Conservation (phyloP, 2,329 filamentous ascomycete genomes). For the Dactylella cylindrospora region DNA sequence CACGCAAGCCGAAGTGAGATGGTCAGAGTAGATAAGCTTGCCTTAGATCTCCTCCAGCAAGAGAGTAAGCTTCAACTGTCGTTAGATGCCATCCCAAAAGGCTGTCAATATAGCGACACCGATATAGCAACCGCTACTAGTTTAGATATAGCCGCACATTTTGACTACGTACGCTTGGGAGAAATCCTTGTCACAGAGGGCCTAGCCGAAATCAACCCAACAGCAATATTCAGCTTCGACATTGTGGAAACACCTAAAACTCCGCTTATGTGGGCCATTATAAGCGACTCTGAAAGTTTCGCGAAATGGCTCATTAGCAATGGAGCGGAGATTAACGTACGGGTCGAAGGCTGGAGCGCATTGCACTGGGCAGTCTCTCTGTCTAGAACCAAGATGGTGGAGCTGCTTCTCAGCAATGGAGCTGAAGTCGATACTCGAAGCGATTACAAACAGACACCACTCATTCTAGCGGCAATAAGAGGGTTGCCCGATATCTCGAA, state of each 20-base stretch:
- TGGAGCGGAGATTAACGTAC: constrained; percentile 7
- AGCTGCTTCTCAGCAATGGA: constrained; percentile 12
- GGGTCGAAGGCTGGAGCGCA: constrained; percentile 3
- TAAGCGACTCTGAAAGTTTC: background rate
- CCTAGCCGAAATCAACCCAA: background rate
- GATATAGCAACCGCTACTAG: constrained; percentile 6
- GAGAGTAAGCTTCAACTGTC: background rate
- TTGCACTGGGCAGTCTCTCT: constrained; percentile 14
- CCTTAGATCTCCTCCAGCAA: constrained; percentile 8
- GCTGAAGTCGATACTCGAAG: background rate
- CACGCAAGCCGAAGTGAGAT: constrained; percentile 9
- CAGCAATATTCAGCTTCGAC: background rate
- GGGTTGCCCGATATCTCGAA: constrained; percentile 18
- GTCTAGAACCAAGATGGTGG: background rate
- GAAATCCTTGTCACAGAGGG: constrained; percentile 1
- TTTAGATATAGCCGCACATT: constrained; percentile 13
- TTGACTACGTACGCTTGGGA: constrained; percentile 10
- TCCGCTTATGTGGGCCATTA: constrained; percentile 10
- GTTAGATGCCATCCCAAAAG: constrained; percentile 2
- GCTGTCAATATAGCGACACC: background rate
- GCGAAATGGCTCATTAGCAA: constrained; percentile 3
- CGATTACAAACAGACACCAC: constrained; percentile 1
- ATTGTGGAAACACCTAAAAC: constrained; percentile 1
- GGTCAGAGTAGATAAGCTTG: constrained; percentile 7
- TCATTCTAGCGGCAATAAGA: constrained; percentile 7